phyloP scores from a whole-genome alignment of 2,329 filamentous ascomycete genomes.

The Talaromyces funiculosus region DNA sequence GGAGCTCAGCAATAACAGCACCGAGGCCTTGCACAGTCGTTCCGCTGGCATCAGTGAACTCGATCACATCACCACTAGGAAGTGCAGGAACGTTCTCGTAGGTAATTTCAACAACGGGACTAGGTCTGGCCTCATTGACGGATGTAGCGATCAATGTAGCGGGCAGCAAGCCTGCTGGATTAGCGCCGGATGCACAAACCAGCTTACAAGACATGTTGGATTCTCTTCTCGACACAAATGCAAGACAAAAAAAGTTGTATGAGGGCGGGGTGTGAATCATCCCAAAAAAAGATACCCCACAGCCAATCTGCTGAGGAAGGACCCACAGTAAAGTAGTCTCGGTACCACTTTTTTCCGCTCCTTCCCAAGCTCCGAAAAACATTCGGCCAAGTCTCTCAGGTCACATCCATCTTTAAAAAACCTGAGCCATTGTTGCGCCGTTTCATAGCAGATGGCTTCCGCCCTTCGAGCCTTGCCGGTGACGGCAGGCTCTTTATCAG shows the following conservation, averaged over 20 bases:
- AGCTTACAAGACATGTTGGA: constrained; percentile 30
- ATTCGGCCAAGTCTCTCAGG: constrained; percentile 5
- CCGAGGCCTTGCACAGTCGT: constrained; percentile 28
- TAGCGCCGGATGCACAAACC: constrained; percentile 36
- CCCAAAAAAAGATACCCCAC: constrained; percentile 11
- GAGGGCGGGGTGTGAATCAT: constrained; percentile 9
- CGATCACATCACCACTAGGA: constrained; percentile 29
- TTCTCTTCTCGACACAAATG: neutral
- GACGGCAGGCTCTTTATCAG: constrained; percentile 29
- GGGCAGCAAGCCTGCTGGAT: constrained; percentile 37
- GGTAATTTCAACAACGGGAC: constrained; percentile 30
- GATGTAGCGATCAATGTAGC: constrained; percentile 37
- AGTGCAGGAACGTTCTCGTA: constrained; percentile 35
- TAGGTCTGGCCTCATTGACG: constrained; percentile 33
- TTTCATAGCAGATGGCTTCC: constrained; percentile 28
- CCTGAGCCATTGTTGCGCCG: neutral
- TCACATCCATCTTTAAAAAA: neutral
- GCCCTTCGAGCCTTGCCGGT: constrained; percentile 29
- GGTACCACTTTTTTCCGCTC: constrained; percentile 9
- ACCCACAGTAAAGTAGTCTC: constrained; percentile 1
- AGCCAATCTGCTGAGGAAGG: neutral
- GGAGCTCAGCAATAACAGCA: constrained; percentile 30
- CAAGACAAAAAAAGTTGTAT: neutral
- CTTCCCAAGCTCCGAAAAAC: constrained; percentile 14
- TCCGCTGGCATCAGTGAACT: constrained; percentile 26